These are phyloP conservation scores for Penicillium sp. DNA, from an alignment of 2,329 filamentous ascomycete species.

Conservation along the genomic window DNA sequence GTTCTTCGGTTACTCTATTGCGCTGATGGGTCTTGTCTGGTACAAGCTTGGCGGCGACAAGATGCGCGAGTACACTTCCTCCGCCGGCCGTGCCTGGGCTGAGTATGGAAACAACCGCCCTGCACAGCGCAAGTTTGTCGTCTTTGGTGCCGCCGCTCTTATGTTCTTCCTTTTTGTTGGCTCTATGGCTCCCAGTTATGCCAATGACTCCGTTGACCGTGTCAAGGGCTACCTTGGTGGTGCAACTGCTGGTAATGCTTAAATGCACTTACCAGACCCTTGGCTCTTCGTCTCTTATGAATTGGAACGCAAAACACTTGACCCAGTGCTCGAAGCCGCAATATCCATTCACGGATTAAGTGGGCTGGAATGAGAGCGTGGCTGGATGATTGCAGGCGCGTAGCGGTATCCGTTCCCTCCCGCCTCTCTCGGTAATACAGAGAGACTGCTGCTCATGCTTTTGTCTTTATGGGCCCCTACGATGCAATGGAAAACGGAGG, in stretches of 20 bases:
- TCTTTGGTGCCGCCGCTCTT: slow-evolving; percentile 63
- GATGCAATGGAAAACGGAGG: slow-evolving; percentile 6
- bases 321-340: not conserved
- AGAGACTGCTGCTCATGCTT: slow-evolving; percentile 35
- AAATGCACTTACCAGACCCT: slow-evolving; percentile 12
- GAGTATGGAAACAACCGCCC: slow-evolving; percentile 79
- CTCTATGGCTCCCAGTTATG: slow-evolving; percentile 55
- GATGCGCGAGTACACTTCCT: slow-evolving; percentile 72
- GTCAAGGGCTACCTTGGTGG: slow-evolving; percentile 40
- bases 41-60: slow-evolving; percentile 73
- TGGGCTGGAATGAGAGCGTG: not conserved
- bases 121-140: slow-evolving; percentile 70
- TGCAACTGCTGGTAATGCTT: slow-evolving; percentile 32
- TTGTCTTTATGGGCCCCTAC: slow-evolving; percentile 12
- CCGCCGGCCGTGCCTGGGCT: slow-evolving; percentile 74
- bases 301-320: not conserved
- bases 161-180: slow-evolving; percentile 70
- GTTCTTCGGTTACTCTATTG: slow-evolving; percentile 73
- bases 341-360: not conserved
- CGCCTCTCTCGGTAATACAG: slow-evolving; percentile 29
- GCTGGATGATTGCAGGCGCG: not conserved
- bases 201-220: slow-evolving; percentile 33
- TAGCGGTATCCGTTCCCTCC: not conserved
- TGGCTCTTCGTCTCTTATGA: slow-evolving; percentile 1
- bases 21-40: slow-evolving; percentile 63